Evolutionary conservation across 257 asterid species (phyloP), one percentile per base, ranked within the genome.

Genomic region (Mitragyna speciosa): DNA sequence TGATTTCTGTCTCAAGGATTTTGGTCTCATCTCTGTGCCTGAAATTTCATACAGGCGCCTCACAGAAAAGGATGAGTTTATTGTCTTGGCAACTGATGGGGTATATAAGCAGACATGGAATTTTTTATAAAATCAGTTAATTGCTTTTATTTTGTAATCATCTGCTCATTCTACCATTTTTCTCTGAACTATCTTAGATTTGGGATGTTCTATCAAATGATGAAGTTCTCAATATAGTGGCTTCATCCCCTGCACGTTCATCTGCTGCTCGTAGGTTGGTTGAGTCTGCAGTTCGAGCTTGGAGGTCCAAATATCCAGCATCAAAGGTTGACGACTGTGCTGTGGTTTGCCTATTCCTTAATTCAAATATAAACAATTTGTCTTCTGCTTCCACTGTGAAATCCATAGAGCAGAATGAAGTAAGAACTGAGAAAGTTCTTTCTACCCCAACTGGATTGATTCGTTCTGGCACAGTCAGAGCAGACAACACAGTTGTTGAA

Each of bases 171-270:
- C 52, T 58, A 20, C 5, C 33, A 77, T 8, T 26, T 15, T 30
- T 72, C n/a, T 47, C 39, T 58, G 52, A 70, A 19, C 6, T 68
- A 3, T 79, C 76, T 63, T 87, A 93, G 97, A 89, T 93, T 75
- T 93, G 98, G 98, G 98, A 93, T 76, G 98, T 93, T 31, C 93
- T 93, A 43, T 87, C 98, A 39, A 93, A 93, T 87, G 85, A 93
- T 83, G 92, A 93, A 84, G 98, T 92, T 76, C 89, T 93, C 15
- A 88, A 89, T 47, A 89, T 93, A 8, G 91, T 92, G 61, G 85
- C 77, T 16, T 87, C 94, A 16, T 83, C 92, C 86, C 74, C 91
- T 33, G 47, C 85, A n/a, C 93, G 88, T 36, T 80, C 97, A 56
- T 70, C 81, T 47, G 93, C 95, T 22, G 90, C 98, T 76, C 90